A percentile compares a stretch with the other conserved stretches of the same genome.
Conservation (phyloP, 2,329 filamentous ascomycete species). For the Diatrype stigma region DNA sequence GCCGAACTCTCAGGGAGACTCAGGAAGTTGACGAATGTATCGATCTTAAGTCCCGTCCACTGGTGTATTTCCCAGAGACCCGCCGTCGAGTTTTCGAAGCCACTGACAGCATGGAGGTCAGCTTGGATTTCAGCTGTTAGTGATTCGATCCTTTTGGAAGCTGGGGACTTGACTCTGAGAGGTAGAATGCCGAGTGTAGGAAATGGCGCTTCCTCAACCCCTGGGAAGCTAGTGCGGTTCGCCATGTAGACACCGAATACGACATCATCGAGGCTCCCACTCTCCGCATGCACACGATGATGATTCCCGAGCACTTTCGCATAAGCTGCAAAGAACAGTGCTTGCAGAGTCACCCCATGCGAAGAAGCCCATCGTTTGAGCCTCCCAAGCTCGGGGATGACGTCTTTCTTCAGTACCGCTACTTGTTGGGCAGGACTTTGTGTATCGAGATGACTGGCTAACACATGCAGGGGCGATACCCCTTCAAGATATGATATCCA, state of each 20-base stretch:
- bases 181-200: slow-evolving; percentile 81
- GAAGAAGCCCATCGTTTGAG: slow-evolving; percentile 16
- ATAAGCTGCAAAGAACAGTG: slow-evolving; percentile 70
- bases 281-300: slow-evolving; percentile 15
- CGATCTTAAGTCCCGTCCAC: slow-evolving; percentile 70
- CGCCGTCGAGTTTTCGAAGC: slow-evolving; percentile 49
- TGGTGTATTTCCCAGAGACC: slow-evolving; percentile 66
- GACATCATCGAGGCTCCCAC: slow-evolving; percentile 34
- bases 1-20: slow-evolving; percentile 38
- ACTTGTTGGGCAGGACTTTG: slow-evolving; percentile 3
- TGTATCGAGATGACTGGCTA: neutral
- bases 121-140: slow-evolving; percentile 60
- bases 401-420: slow-evolving; percentile 12
- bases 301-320: slow-evolving; percentile 51
- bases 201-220: slow-evolving; percentile 45
- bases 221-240: slow-evolving; percentile 58
- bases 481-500: slow-evolving; percentile 45
- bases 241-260: slow-evolving; percentile 80
- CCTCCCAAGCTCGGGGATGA: slow-evolving; percentile 7
- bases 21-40: slow-evolving; percentile 80
- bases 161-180: slow-evolving; percentile 48
- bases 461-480: slow-evolving; percentile 3
- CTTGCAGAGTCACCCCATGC: slow-evolving; percentile 63
- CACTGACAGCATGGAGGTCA: slow-evolving; percentile 62
- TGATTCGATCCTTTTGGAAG: slow-evolving; percentile 33